phyloP scores from a whole-genome alignment of 1,139 yeast species.

The Debaryomyces sp. region DNA sequence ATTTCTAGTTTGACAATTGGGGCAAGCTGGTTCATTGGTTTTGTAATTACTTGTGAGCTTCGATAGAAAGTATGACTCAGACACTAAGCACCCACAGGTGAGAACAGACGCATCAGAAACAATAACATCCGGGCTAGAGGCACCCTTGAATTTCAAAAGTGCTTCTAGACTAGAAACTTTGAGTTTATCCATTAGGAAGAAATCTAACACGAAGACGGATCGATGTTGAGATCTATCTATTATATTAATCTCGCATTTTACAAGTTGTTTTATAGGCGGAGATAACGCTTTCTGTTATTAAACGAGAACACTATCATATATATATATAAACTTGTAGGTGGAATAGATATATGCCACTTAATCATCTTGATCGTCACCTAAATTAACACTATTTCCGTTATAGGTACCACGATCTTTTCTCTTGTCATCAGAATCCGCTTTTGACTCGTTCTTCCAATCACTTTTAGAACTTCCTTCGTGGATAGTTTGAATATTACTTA shows the following conservation, averaged over 20 bases:
- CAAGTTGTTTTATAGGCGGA: not conserved
- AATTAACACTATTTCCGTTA: slow-evolving; percentile 25
- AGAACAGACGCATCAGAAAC: slow-evolving; percentile 57
- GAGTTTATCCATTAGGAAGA: slow-evolving; percentile 28
- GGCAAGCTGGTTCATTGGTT: slow-evolving; percentile 40
- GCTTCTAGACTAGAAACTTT: slow-evolving; percentile 30
- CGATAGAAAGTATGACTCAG: slow-evolving; percentile 44
- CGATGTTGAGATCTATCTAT: no score
- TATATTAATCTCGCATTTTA: not conserved
- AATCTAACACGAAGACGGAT: no score
- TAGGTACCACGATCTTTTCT: slow-evolving; percentile 15
- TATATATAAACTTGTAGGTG: not conserved
- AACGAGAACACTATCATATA: not conserved
- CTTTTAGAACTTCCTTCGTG: slow-evolving; percentile 15
- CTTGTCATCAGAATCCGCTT: slow-evolving; percentile 1
- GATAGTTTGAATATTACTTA: slow-evolving; percentile 27
- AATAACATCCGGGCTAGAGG: slow-evolving; percentile 19
- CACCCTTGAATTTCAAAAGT: slow-evolving; percentile 33
- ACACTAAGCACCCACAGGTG: slow-evolving; percentile 72
- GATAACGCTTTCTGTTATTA: not conserved
- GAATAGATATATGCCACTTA: not conserved
- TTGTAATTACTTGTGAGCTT: slow-evolving; percentile 16
- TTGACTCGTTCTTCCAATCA: not conserved
- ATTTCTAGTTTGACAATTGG: slow-evolving; percentile 43
- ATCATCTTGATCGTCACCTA: slow-evolving; percentile 3